These are phyloP conservation scores for Trametes pubescens DNA, from an alignment of 1,284 basidiomycete genomes.

Conservation along the genomic window DNA sequence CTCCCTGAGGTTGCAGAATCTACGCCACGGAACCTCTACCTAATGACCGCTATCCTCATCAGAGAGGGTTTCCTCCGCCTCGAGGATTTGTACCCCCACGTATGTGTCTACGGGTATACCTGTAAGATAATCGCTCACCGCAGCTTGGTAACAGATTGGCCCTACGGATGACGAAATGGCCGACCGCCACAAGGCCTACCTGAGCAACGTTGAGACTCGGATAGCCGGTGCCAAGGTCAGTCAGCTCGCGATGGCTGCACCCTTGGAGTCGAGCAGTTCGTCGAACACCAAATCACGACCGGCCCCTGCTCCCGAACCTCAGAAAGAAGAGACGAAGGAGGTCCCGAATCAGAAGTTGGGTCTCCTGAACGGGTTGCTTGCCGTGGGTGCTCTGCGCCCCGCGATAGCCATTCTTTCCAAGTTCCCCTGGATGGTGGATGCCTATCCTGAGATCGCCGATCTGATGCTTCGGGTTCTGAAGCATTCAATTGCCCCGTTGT, in stretches of 20 bases:
- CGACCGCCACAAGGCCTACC: constrained; percentile 71
- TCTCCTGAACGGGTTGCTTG: constrained; percentile 82
- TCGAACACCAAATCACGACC: constrained; percentile 39
- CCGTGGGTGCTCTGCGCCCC: constrained; percentile 84
- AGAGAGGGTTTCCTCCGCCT: constrained; percentile 87
- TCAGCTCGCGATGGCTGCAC: constrained; percentile 89
- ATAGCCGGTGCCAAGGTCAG: constrained; percentile 77
- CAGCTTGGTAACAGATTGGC: constrained; percentile 59
- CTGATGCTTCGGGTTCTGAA: constrained; percentile 80
- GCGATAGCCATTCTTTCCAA: constrained; percentile 83
- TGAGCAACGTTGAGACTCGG: constrained; percentile 69
- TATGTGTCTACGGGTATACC: constrained; percentile 44
- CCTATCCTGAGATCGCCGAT: constrained; percentile 86
- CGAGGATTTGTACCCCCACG: constrained; percentile 89
- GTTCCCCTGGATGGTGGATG: constrained; percentile 88
- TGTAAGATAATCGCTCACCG: not conserved
- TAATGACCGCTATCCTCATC: constrained; percentile 88
- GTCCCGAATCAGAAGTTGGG: constrained; percentile 84
- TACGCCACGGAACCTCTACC: constrained; percentile 79
- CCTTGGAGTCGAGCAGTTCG: constrained; percentile 68
- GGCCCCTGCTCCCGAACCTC: constrained; percentile 47
- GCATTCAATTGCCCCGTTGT: constrained; percentile 73
- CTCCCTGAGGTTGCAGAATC: constrained; percentile 62
- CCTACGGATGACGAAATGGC: constrained; percentile 83
- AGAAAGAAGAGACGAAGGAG: constrained; percentile 57